Base-by-base conservation (phyloP, 1,284 basidiomycete species). In the Trichosporon asahii region DNA sequence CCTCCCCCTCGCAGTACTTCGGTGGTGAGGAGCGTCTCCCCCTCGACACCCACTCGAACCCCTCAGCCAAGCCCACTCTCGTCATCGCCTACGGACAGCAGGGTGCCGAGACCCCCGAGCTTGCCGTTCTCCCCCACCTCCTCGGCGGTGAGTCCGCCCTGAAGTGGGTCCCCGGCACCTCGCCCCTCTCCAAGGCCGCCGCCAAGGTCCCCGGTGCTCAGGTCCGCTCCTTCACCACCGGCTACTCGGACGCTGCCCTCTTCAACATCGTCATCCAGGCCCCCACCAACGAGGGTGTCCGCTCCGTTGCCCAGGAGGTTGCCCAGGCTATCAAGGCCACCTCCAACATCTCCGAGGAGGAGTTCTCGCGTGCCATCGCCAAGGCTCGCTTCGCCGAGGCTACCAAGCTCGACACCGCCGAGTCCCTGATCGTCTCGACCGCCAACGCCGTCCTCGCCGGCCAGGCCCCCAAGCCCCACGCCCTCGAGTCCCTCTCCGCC, bases 161-260 rank as follows among this genome's bases (percentile, higher is more conserved):
- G 80, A 97, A 97, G 84, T 97, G 94, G 94, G 87, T 89, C 2
- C 84, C 88, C 72, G 89, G 92, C 49, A 78, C 88, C 15, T 90
- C 91, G 1, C 89, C 91, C 7, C 84, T 95, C 72, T 85, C 91
- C 9, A 79, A 83, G 70, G 80, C 85, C 68, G 78, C 84, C 46
- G 78, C 79, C 63, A 81, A 83, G 74, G 76, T 83, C 31, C 78
- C 78, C 29, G 83, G 82, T 27, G 75, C 79, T n/a, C 83, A 87
- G 35, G 91, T 91, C 69, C 88, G 90, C 82, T 83, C 90, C 2
- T 89, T 95, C 70, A 88, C 92, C 78, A 85, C 94, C 15, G 89
- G 91, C 21, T 98, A 97, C 86, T 93, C 93, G 25, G 95, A 97
- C 81, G 93, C 93, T 3, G 87, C 91, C 21, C 87, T 98, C 69